phyloP scores from a whole-genome alignment of 2,329 filamentous ascomycete species.

The Penicillium griseofulvum region DNA sequence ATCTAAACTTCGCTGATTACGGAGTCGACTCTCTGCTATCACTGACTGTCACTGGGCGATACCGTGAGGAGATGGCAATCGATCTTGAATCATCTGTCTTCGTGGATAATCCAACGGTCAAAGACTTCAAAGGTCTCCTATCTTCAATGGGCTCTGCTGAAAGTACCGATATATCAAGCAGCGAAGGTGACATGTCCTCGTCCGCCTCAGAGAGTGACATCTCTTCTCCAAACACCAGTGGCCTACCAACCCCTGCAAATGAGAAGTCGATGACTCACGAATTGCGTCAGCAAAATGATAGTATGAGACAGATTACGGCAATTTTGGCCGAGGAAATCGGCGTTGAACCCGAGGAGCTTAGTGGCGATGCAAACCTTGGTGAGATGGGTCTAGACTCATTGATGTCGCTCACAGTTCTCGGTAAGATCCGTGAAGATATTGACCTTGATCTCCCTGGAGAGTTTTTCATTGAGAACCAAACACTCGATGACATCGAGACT shows the following conservation, averaged over 20 bases:
- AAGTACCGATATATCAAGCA: slow-evolving; percentile 27
- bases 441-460: slow-evolving; percentile 44
- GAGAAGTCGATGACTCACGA: slow-evolving; percentile 24
- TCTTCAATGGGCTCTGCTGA: slow-evolving; percentile 33
- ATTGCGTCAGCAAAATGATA: slow-evolving; percentile 27
- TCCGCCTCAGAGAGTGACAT: slow-evolving; percentile 33
- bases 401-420: slow-evolving; percentile 46
- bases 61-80: slow-evolving; percentile 60
- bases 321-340: slow-evolving; percentile 47
- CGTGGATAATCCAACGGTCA: slow-evolving; percentile 59
- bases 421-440: slow-evolving; percentile 44
- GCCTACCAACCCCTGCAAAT: slow-evolving; percentile 27
- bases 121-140: slow-evolving; percentile 59
- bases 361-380: slow-evolving; percentile 40
- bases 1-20: slow-evolving; percentile 60
- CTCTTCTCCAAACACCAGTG: slow-evolving; percentile 36
- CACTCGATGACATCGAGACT: slow-evolving; percentile 40
- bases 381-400: slow-evolving; percentile 49
- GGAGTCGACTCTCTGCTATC: slow-evolving; percentile 63
- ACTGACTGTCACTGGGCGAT: slow-evolving; percentile 60
- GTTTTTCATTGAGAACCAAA: slow-evolving; percentile 46
- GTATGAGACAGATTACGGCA: slow-evolving; percentile 40
- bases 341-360: slow-evolving; percentile 41
- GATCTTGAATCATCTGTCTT: slow-evolving; percentile 60
- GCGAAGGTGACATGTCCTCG: slow-evolving; percentile 31